These are phyloP conservation scores for Eucalyptus regnans DNA, from an alignment of 345 rosid genomes.

Conservation along the genomic window DNA sequence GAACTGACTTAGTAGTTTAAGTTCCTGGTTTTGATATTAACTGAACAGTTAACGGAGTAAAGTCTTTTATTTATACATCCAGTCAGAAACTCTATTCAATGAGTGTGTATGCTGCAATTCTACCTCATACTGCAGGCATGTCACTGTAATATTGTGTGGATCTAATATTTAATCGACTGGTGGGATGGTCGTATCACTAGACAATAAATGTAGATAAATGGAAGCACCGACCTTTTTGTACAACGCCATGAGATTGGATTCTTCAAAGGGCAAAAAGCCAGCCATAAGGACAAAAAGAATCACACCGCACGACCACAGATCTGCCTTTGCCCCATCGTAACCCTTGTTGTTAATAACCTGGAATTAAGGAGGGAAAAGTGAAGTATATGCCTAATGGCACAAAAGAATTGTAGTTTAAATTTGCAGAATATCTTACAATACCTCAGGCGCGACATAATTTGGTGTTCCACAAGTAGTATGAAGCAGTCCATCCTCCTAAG, in stretches of 20 bases:
- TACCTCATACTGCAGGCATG: background rate
- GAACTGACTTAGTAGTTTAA: background rate
- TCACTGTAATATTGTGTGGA: background rate
- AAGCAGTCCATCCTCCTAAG: conserved; percentile 92
- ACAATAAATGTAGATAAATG: background rate
- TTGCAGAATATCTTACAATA: background rate
- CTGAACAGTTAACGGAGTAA: background rate
- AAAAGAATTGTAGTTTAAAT: background rate
- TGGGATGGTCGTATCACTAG: background rate
- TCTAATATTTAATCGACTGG: background rate
- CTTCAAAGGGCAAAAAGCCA: conserved; percentile 95
- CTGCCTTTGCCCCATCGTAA: conserved; percentile 96
- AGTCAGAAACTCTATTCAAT: background rate
- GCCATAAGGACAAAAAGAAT: conserved; percentile 97
- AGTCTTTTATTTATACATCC: background rate
- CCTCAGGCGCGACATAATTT: conserved; percentile 99
- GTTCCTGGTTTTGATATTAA: background rate
- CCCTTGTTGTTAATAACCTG: conserved; percentile 97
- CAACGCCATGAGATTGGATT: conserved; percentile 63
- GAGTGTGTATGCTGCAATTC: background rate
- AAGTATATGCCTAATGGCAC: background rate
- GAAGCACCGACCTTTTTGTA: conserved; percentile 58
- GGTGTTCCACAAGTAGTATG: conserved; percentile 99
- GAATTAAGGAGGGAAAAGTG: background rate
- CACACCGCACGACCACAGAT: conserved; percentile 98